Base-by-base conservation (phyloP, 2,329 filamentous ascomycete genomes). In the Aureobasidium sp. region DNA sequence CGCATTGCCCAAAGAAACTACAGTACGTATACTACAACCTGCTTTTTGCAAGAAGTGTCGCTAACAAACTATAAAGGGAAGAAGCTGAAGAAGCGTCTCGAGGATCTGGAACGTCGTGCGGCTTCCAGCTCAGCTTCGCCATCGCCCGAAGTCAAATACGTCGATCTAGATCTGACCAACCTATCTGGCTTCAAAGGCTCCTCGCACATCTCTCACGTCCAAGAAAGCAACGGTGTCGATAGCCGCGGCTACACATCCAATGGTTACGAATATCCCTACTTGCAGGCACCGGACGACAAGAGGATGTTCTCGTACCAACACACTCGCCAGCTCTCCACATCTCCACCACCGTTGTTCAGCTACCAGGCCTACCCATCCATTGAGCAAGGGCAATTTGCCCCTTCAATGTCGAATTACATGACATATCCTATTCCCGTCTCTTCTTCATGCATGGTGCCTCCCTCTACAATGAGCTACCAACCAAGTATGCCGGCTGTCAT, bases 1-100 rank as follows among this genome's bases (percentile, higher is more conserved):
- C 86, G 93, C 68, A 96, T 97, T 81, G 93, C 93, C 67, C 93
- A 97, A 78, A 87, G 92, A 70, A 96, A 96, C 79, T 96, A 96
- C 79, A 91, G 91, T 95, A 80, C 73, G 86, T 82, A 15, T 33
- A 25, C 23, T 17, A 63, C 63, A 7, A 38, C 50, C 46, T 43
- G 25, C 13, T 7, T 21, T 42, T 29, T 13, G 49, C 29, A 10
- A 23, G 19, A 35, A 15, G 10, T 33, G 38, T 61, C 64, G 42
- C 66, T 72, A 57, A 73, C 65, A 57, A 19, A 46, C 19, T 60
- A 6, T 54, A 61, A 70, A 91, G 88, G 89, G 82, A 93, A 93
- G 84, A 93, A 93, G 84, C 86, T 93, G 68, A 93, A 94, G 87
- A 88, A 87, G 79, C 86, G 89, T 69, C 80, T 94, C 71, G 88